Base-by-base conservation (phyloP, 106 monocot genomes). In the Gastrodia elata region DNA sequence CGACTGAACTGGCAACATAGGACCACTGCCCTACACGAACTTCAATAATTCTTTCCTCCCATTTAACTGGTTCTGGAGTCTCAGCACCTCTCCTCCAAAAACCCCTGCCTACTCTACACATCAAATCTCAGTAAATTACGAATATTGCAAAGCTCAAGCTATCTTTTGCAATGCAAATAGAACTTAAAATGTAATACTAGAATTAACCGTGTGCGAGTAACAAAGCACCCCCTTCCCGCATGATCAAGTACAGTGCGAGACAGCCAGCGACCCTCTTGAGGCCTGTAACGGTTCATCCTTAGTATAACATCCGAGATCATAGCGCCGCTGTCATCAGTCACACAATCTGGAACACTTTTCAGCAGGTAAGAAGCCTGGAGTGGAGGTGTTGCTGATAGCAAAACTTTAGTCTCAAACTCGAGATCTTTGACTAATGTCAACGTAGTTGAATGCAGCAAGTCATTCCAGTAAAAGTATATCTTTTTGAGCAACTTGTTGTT, bases 31-130 rank as follows among this genome's bases (percentile, higher is more conserved):
- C 97, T 85, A 91, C 90, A 20, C 90, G 71, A 39, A 98, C 68
- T 85, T 93, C 91, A 57, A 87, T 83, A 42, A 91, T 89, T 76
- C 87, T 83, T 14, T 98, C 90, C 46, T 91, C 97, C 86, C 83
- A 86, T 65, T 88, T 91, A 37, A 98, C 86, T 6, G 79, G 65
- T 58, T 38, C 72, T 22, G 93, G 97, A 81, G 83, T 91, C 80
- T 98, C 97, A 69, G 88, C 97, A 75, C 93, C 97, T 82, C 90
- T 88, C 77, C 97, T 79, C 97, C 97, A 98, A 77, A 98, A 85
- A 16, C 97, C 97, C 80, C 84, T 91, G 74, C 84, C 93, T 82
- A 98, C 80, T 84, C 97, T 98, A 85, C 76, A 93, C 35, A 84
- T 52, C 30, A 65, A 38, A 32, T 42, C 56, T 70, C 14, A 33